Percentiles rank a stretch among this genome's conserved stretches.
phyloP scores from a whole-genome alignment of 2,329 filamentous ascomycete genomes.

The Colletotrichum horii region DNA sequence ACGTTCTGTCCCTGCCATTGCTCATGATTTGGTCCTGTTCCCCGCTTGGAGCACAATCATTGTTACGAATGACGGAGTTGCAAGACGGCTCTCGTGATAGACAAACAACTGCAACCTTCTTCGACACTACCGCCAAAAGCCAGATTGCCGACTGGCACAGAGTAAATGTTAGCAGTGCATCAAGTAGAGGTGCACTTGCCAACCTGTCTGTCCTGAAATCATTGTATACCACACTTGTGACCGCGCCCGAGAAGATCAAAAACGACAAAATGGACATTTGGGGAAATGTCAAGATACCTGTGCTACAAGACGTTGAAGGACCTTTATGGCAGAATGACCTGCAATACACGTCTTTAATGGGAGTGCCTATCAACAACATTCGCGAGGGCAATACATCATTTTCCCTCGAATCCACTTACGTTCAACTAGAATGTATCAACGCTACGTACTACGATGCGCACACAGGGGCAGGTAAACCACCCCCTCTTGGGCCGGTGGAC shows the following conservation, averaged over 20 bases:
- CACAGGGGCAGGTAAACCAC: too few species aligned
- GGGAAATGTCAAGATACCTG: neutral
- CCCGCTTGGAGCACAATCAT: neutral
- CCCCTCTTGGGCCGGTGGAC: neutral
- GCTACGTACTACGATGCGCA: neutral
- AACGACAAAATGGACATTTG: neutral
- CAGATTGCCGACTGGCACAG: neutral
- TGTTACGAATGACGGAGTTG: neutral
- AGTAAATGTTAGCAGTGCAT: neutral
- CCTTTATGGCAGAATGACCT: fast-evolving
- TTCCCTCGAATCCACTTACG: neutral
- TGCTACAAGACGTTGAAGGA: fast-evolving
- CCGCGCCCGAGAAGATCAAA: neutral
- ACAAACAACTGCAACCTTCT: fast-evolving
- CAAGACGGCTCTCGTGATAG: fast-evolving
- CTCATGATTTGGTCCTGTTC: neutral
- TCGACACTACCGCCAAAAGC: neutral
- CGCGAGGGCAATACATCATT: neutral
- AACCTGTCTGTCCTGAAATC: neutral
- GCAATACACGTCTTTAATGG: neutral
- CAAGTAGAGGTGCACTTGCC: too few species aligned
- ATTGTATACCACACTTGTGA: fast-evolving
- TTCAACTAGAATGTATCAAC: neutral
- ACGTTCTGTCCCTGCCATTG: neutral
- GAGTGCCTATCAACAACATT: neutral